Conservation (phyloP, 2,329 filamentous ascomycete genomes). For the Ophiostoma ulmi region DNA sequence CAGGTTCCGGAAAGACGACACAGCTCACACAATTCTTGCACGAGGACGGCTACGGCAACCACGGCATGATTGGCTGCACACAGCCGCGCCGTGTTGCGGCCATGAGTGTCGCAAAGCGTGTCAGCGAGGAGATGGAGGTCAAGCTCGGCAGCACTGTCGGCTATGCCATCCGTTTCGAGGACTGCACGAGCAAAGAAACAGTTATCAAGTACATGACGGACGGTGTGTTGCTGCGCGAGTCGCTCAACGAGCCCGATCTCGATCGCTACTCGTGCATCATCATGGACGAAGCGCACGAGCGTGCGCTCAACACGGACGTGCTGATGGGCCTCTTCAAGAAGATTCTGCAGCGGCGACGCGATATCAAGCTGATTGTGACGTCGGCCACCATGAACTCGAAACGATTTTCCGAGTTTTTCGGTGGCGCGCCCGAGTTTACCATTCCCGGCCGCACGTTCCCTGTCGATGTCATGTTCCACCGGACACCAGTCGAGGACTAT, state of each 20-base stretch:
- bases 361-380: constrained; percentile 94
- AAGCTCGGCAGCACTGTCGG: constrained; percentile 81
- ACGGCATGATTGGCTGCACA: constrained; percentile 91
- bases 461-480: constrained; percentile 86
- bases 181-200: constrained; percentile 93
- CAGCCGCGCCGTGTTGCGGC: constrained; percentile 94
- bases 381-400: constrained; percentile 99
- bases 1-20: constrained; percentile 94
- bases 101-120: constrained; percentile 98
- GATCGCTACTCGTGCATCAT: constrained; percentile 98
- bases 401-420: constrained; percentile 91
- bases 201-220: constrained; percentile 99
- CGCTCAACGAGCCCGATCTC: constrained; percentile 83
- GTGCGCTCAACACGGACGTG: constrained; percentile 93
- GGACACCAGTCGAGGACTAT: constrained; percentile 94
- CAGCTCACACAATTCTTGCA: constrained; percentile 94
- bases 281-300: constrained; percentile 98
- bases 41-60: constrained; percentile 86
- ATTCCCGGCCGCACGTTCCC: constrained; percentile 96
- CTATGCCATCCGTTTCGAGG: constrained; percentile 97
- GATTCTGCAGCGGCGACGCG: constrained; percentile 79
- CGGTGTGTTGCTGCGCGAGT: constrained; percentile 88
- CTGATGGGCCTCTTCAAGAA: constrained; percentile 98
- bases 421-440: constrained; percentile 90
- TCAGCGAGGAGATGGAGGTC: constrained; percentile 97